Base-by-base conservation (phyloP, 2,329 filamentous ascomycete genomes). In the Aspergillus piperis region DNA sequence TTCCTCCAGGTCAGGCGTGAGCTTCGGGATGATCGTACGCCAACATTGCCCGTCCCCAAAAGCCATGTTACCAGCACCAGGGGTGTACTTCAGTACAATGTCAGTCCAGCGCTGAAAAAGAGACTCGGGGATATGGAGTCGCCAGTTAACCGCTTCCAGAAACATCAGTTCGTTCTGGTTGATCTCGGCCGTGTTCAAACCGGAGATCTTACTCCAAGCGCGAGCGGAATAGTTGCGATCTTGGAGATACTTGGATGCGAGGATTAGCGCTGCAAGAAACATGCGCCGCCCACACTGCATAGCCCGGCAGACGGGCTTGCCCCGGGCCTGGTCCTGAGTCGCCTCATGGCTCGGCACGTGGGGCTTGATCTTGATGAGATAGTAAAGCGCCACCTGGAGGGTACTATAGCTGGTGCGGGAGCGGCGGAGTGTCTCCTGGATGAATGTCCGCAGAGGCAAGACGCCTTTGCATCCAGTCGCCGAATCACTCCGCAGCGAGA, bases 141-240 rank as follows among this genome's bases (percentile, higher is more conserved):
- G 91, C 93, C 94, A 99, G 75, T 92, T 89, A 64, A 99, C 91
- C 49, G 93, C 91, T 62, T 89, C 81, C 50, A 99, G 84, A 75
- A 98, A 99, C 17, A 91, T 88, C 76, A 96, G 89, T 80, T 99
- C 95, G 75, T 98, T 98, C 72, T 92, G 90, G 78, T 98, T 98
- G 77, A 99, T 98, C 79, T 99, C 95, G 59, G 86, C 82, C 3
- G 92, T 93, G 74, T 91, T 92, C 59, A 99, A 83, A n/a, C 95
- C 95, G 17, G 95, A 98, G 69, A 99, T 99, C 82, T 96, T 98
- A 77, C 94, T 98, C 95, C 95, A 99, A 44, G 95, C 95, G 58
- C 94, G 89, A 52, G 95, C 92, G 13, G 95, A 98, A 78, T 96
- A 99, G 79, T 98, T 99, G 68, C 94, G 89, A 75, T 99, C 95